Evolutionary conservation across 768 basidiomycete genomes (phyloP).

Genomic region (Rossbeevera mucosa): DNA sequence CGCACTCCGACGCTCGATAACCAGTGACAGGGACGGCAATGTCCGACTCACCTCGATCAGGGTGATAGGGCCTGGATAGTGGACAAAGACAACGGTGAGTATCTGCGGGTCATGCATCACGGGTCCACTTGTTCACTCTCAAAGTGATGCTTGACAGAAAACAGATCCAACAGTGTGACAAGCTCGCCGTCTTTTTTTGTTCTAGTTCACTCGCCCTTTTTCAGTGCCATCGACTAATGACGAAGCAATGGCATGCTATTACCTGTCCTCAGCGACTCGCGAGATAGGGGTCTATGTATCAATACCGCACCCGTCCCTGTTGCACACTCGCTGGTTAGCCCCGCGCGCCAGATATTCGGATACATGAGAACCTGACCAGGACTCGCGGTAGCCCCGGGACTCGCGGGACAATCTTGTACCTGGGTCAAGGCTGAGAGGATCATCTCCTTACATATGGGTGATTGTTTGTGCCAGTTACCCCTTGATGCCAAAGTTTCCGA

Average conservation of each 20-base stretch:
- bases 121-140: neutral
- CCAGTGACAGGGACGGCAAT: neutral
- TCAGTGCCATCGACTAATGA: neutral
- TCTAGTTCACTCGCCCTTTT: neutral
- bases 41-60: neutral
- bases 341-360: neutral
- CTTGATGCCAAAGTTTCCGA: conserved; percentile 14
- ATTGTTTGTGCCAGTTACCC: neutral
- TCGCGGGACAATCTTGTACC: conserved; percentile 11
- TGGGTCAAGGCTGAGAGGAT: neutral
- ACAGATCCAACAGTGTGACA: conserved; percentile 1
- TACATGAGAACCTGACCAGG: neutral
- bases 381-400: neutral
- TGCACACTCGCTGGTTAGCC: neutral
- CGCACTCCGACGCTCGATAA: neutral
- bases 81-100: no score
- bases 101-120: no score
- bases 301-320: neutral
- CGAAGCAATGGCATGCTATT: neutral
- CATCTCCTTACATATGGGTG: conserved; percentile 2
- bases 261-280: neutral
- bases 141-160: neutral
- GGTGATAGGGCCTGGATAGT: neutral
- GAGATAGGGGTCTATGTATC: neutral
- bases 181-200: neutral